phyloP scores from a whole-genome alignment of 768 basidiomycete species.

The Coprinellus micaceus region DNA sequence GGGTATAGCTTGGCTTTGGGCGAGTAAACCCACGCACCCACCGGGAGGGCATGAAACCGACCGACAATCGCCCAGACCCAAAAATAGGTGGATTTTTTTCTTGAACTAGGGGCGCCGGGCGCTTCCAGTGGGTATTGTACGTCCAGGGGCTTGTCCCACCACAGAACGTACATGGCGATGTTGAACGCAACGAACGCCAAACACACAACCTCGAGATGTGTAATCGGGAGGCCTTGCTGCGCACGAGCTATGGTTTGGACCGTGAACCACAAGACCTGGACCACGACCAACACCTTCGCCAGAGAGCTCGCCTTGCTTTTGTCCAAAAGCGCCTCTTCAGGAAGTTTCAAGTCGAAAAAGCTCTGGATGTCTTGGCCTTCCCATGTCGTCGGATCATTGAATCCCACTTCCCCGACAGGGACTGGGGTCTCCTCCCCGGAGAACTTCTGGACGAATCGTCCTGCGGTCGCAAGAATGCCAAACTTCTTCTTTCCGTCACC shows the following conservation, averaged over 20 bases:
- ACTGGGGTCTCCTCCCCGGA: too few relatives aligned
- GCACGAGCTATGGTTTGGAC: conserved; percentile 25
- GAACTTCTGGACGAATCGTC: too few relatives aligned
- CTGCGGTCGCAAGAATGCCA: too few relatives aligned
- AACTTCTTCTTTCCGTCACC: too few relatives aligned
- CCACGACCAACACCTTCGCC: conserved; percentile 29
- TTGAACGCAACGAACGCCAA: conserved; percentile 30
- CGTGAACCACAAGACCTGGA: conserved; percentile 35
- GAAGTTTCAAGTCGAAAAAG: conserved; percentile 13
- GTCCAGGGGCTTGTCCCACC: conserved; percentile 40
- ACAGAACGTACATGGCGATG: conserved; percentile 26
- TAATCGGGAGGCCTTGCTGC: conserved; percentile 23
- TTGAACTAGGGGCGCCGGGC: too few relatives aligned
- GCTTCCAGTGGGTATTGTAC: conserved; percentile 18
- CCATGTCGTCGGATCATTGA: neutral
- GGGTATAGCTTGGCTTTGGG: neutral
- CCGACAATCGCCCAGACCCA: conserved; percentile 17
- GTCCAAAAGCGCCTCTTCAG: conserved; percentile 20
- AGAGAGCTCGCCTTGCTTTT: conserved; percentile 31
- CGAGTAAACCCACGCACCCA: neutral
- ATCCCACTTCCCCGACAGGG: neutral
- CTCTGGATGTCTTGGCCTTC: neutral
- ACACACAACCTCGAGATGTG: conserved; percentile 34
- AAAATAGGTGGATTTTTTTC: conserved; percentile 4
- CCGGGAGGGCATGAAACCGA: conserved; percentile 16